Percentiles rank a stretch among this genome's conserved stretches.
These are phyloP conservation scores for Cercospora canescens DNA, from an alignment of 2,329 filamentous ascomycete genomes.

Conservation along the genomic window DNA sequence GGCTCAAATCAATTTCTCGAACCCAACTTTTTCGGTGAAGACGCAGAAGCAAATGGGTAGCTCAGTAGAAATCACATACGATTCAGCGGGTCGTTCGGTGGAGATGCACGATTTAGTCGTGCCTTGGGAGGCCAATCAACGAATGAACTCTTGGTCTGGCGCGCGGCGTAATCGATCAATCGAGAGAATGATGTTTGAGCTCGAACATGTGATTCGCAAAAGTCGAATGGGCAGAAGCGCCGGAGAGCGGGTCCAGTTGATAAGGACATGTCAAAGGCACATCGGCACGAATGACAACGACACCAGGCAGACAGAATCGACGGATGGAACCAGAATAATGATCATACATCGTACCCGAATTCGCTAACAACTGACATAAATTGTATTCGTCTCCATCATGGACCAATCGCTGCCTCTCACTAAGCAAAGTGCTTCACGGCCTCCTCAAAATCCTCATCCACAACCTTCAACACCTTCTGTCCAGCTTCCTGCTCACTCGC, in stretches of 20 bases:
- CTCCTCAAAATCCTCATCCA: slow-evolving; percentile 26
- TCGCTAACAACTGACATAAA: neutral
- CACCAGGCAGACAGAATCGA: neutral
- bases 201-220: neutral
- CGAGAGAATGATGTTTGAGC: neutral
- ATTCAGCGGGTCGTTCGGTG: neutral
- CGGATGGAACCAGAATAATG: neutral
- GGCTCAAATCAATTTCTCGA: neutral
- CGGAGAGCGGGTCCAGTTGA: no score
- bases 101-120: neutral
- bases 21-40: neutral
- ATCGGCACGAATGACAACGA: neutral
- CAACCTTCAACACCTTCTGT: slow-evolving; percentile 16
- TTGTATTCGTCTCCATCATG: neutral
- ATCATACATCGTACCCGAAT: neutral
- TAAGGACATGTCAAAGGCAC: neutral
- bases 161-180: neutral
- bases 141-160: neutral
- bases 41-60: neutral
- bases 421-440: slow-evolving; percentile 24
- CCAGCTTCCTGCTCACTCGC: slow-evolving; percentile 13
- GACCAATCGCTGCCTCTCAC: neutral
- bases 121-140: neutral
- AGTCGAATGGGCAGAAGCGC: neutral
- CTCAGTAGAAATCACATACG: neutral